Evolutionary conservation across 2,329 filamentous ascomycete genomes (phyloP), one percentile per base, ranked within the genome.

Genomic region (Beauveria sp.): DNA sequence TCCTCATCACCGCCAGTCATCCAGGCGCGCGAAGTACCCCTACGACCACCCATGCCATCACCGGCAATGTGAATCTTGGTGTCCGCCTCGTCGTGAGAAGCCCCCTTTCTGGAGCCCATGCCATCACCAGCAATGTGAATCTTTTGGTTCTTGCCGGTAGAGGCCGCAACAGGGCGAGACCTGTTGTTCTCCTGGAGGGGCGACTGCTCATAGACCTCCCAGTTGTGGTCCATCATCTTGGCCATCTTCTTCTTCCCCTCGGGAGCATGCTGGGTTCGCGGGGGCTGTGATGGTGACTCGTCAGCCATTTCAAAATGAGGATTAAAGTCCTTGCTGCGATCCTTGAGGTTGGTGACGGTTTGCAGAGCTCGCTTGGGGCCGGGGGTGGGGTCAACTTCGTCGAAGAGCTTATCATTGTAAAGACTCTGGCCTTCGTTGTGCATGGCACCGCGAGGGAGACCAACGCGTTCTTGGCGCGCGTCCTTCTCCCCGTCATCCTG

Each of bases 231-330:
- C 85, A 91, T 88, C 79, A 85, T 87, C 74, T 89, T 86, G 58
- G 90, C 83, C 3, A 81, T 86, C 75, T 91, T 90, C 72, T 84
- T 80, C 65, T 84, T 84, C 65, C 86, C 83, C 59, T 85, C 81
- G 57, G 81, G 73, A 22, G 86, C 70, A 22, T 75, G 77, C 69
- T 78, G 72, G 69, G 76, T 70, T 61, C 70, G 68, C 69, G 72
- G 74, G 42, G 74, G 67, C 59, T 78, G 72, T 10, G 75, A 76
- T 40, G 86, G 84, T 63, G 85, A 85, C 46, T 85, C 79, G 71
- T 96, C 91, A 7, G 81, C 80, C 77, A 96, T 87, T 57, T 80
- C 80, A 78, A 92, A 96, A 68, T 96, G 90, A 22, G 86, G 74
- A 54, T 86, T 86, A 67, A 96, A 93, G 71, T 90, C 85, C 74